Base-by-base conservation (phyloP, 306 rosid species). In the Pyrus communis region DNA sequence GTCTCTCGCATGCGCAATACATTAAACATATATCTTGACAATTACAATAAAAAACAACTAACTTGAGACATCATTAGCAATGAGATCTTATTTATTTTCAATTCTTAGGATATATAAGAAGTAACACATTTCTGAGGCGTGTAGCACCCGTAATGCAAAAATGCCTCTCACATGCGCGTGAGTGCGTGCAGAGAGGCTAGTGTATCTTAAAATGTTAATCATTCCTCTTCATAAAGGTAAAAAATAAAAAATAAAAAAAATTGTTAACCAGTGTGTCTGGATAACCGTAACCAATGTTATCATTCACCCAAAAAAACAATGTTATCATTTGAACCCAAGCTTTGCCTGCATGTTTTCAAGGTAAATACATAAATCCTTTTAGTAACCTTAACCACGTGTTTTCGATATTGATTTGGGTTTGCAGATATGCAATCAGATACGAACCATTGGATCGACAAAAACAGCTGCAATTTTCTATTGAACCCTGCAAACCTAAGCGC, bases 401-500 rank as follows among this genome's bases (percentile, higher is more conserved):
- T 69, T 61, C 71, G 73, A 64, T 67, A 58, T 61, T 75, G 6
- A 70, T 71, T 52, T 40, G 54, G 77, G 54, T 30, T 69, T 74
- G 43, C 64, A 71, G 80, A 30, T 89, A 87, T 54, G 69, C 61
- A 35, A 61, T 75, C 75, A 70, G 87, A 87, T 84, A 73, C 31
- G 78, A 70, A 62, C 75, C 55, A 38, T 75, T 63, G 81, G 63
- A 65, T 79, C 17, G 70, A 81, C 85, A 70, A 75, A 75, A 74
- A 23, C 67, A 52, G 43, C 58, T 15, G 14, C 69, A 66, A 35
- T 84, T 76, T 79, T 79, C 59, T 71, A 77, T 80, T 75, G 70
- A 79, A 72, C 72, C n/a, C 52, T 17, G 52, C 77, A 86, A 85
- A 81, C 83, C 80, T 77, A 46, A 58, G 76, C 93, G 84, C 89